phyloP scores from a whole-genome alignment of 768 basidiomycete genomes.

The Postia placenta region DNA sequence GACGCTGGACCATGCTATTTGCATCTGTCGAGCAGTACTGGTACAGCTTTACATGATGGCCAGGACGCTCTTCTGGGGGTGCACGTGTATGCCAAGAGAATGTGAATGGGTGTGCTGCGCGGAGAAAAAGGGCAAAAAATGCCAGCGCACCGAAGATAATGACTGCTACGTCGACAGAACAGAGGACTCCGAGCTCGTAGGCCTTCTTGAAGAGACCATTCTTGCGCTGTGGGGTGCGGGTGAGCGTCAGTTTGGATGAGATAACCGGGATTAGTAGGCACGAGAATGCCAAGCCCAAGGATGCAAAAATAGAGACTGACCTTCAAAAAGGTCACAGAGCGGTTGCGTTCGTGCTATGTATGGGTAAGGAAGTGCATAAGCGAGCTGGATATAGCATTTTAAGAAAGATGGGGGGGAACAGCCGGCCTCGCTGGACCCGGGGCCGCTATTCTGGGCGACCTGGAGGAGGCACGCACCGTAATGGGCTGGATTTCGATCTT shows the following conservation, averaged over 20 bases:
- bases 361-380: slow-evolving; percentile 27
- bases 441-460: slow-evolving; percentile 19
- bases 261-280: slow-evolving; percentile 29
- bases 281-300: slow-evolving; percentile 51
- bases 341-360: slow-evolving; percentile 84
- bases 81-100: slow-evolving; percentile 10
- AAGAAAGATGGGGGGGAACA: slow-evolving; percentile 16
- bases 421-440: slow-evolving; percentile 26
- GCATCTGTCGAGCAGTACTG: slow-evolving; percentile 75
- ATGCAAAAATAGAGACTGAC: slow-evolving; percentile 37
- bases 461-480: slow-evolving; percentile 44
- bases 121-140: slow-evolving; percentile 7
- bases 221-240: slow-evolving; percentile 53
- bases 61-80: slow-evolving; percentile 60
- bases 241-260: slow-evolving; percentile 10
- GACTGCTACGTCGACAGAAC: slow-evolving; percentile 83
- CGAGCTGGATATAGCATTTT: slow-evolving; percentile 16
- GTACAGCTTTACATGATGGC: slow-evolving; percentile 76
- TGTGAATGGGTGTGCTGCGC: background rate
- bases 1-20: slow-evolving; percentile 63
- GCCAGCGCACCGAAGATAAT: slow-evolving; percentile 67
- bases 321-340: slow-evolving; percentile 89
- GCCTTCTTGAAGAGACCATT: slow-evolving; percentile 90
- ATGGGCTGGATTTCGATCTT: slow-evolving; percentile 84
- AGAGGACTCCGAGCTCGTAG: slow-evolving; percentile 85